phyloP scores from a whole-genome alignment of 257 asterid genomes.

The Capsicum rhomboideum region DNA sequence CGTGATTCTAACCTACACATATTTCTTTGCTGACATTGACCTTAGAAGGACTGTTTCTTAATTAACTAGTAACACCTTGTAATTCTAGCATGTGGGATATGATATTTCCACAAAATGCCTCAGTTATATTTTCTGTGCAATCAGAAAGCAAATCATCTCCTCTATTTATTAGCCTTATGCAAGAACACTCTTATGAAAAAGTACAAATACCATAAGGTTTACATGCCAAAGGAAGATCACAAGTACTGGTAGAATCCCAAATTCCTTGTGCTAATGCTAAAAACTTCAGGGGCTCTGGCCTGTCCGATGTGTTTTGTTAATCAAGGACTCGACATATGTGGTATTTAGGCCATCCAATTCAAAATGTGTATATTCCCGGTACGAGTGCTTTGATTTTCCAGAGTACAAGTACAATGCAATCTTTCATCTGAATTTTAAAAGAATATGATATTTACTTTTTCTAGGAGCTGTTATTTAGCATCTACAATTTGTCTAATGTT shows the following conservation, averaged over 20 bases:
- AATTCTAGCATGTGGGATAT: constrained; percentile 57
- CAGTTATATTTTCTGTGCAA: constrained; percentile 21
- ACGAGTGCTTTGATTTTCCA: constrained; percentile 55
- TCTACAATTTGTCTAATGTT: background rate
- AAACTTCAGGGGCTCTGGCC: constrained; percentile 39
- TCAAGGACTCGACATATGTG: constrained; percentile 54
- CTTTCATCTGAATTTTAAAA: constrained; percentile 58
- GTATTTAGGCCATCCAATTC: constrained; percentile 29
- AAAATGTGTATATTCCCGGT: constrained; percentile 59
- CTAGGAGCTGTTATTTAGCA: background rate
- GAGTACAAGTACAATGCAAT: constrained; percentile 47
- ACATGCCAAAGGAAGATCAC: constrained; percentile 81
- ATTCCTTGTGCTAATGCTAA: constrained; percentile 55
- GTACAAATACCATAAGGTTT: constrained; percentile 57
- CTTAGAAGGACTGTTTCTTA: constrained; percentile 24
- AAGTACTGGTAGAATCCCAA: constrained; percentile 58
- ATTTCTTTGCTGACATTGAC: constrained; percentile 27
- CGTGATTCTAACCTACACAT: too few species aligned
- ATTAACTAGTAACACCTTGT: constrained; percentile 47
- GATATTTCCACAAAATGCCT: constrained; percentile 34
- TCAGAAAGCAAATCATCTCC: constrained; percentile 14
- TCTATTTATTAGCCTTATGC: constrained; percentile 31
- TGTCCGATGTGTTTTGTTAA: constrained; percentile 22
- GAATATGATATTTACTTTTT: constrained; percentile 36
- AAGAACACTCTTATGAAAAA: constrained; percentile 54